Percentiles rank a stretch among this genome's conserved stretches.
Conservation (phyloP, 148 eudicot species). For the Rhododendron ferrugineum region DNA sequence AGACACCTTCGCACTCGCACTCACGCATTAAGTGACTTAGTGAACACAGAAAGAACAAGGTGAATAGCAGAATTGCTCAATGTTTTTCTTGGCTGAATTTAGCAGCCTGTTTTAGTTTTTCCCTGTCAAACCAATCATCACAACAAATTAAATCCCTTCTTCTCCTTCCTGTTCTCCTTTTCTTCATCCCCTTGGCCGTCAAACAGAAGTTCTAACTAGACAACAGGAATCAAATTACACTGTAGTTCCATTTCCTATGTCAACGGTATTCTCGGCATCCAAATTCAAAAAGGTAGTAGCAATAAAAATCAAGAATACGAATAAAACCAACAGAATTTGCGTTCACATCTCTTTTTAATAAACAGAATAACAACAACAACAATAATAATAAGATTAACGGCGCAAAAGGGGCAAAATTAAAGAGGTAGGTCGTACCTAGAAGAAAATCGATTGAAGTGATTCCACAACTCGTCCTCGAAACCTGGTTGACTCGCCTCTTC, state of each 20-base stretch:
- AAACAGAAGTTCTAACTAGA: background rate
- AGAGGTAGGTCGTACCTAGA: constrained; percentile 23
- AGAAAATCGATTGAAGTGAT: constrained; percentile 42
- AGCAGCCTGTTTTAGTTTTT: background rate
- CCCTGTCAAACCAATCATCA: background rate
- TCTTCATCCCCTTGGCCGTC: background rate
- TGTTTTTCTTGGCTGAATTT: background rate
- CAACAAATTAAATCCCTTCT: background rate
- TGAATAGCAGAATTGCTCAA: background rate
- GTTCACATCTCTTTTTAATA: background rate
- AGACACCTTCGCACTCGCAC: background rate
- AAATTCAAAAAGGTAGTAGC: background rate
- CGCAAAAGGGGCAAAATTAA: background rate
- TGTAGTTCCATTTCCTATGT: background rate
- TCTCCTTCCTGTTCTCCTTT: background rate
- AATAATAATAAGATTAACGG: background rate
- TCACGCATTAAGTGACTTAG: background rate
- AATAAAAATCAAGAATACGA: background rate
- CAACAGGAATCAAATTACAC: background rate
- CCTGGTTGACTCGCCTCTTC: constrained; percentile 33
- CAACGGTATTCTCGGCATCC: background rate
- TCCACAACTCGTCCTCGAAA: constrained; percentile 45
- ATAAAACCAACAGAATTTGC: background rate
- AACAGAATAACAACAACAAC: background rate
- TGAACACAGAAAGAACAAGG: background rate